These are phyloP conservation scores for Elongisporangium prolatum DNA, from an alignment of 352 stramenopile species.

Conservation along the genomic window DNA sequence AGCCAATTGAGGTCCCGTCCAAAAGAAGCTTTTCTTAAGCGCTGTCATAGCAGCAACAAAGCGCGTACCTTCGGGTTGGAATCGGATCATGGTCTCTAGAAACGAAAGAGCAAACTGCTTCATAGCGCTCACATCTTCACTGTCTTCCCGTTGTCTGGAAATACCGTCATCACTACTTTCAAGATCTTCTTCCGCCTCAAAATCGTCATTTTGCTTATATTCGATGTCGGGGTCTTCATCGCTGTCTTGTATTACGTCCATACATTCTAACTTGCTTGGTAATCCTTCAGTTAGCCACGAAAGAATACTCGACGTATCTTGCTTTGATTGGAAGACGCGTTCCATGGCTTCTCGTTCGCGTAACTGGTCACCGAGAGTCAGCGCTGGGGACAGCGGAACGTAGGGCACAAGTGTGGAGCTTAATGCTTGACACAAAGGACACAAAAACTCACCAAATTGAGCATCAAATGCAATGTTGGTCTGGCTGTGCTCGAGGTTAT, in stretches of 20 bases:
- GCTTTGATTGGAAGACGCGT: conserved; percentile 64
- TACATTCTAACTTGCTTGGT: conserved; percentile 29
- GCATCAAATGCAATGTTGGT: conserved; percentile 85
- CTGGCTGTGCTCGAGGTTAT: conserved; percentile 67
- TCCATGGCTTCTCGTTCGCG: conserved; percentile 64
- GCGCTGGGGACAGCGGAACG: conserved; percentile 44
- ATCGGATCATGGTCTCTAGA: conserved; percentile 56
- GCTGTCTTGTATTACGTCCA: conserved; percentile 20
- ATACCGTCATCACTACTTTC: conserved; percentile 17
- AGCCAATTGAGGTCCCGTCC: conserved; percentile 55
- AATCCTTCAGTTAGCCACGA: conserved; percentile 55
- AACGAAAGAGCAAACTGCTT: conserved; percentile 72
- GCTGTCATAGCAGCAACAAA: conserved; percentile 46
- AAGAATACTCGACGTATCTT: conserved; percentile 61
- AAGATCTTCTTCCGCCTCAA: conserved; percentile 14
- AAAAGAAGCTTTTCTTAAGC: conserved; percentile 71
- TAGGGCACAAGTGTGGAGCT: conserved; percentile 89
- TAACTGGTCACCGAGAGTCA: conserved; percentile 55
- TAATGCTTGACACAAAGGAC: conserved; percentile 86
- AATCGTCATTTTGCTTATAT: conserved; percentile 2
- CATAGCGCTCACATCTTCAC: conserved; percentile 61
- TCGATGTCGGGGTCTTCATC: conserved; percentile 20
- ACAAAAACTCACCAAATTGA: conserved; percentile 85
- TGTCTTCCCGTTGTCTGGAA: conserved; percentile 1
- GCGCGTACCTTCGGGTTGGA: conserved; percentile 53